Percentiles rank a stretch among this genome's conserved stretches.
Conservation (phyloP, 441 rosid species). For the Croton laevigatus region DNA sequence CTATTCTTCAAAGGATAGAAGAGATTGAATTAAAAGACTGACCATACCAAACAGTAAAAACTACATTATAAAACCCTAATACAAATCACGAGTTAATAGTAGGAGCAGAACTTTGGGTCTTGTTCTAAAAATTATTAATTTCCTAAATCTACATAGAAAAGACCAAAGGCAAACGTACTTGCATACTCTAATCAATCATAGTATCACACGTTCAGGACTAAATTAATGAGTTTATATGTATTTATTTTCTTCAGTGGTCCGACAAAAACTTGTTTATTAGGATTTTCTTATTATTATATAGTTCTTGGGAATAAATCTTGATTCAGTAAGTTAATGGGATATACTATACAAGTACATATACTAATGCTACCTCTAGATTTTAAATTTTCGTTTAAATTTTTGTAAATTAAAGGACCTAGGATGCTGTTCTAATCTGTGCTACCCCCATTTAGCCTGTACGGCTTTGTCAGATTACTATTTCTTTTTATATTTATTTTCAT, state of each 20-base stretch:
- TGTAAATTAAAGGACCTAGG: slow-evolving; percentile 40
- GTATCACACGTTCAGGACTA: slow-evolving; percentile 16
- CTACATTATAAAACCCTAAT: slow-evolving; percentile 8
- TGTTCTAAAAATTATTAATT: too few species aligned
- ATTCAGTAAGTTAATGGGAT: slow-evolving; percentile 16
- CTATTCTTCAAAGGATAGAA: not conserved
- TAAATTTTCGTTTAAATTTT: not conserved
- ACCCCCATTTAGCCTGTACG: slow-evolving; percentile 39
- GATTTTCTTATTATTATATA: slow-evolving; percentile 2
- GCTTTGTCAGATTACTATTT: slow-evolving; percentile 29
- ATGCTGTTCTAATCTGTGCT: slow-evolving; percentile 58
- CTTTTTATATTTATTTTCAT: not conserved
- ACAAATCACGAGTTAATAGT: slow-evolving; percentile 31
- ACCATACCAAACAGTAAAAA: not conserved
- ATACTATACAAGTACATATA: slow-evolving; percentile 2
- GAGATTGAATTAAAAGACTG: not conserved
- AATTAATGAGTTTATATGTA: not conserved
- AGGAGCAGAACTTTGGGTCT: slow-evolving; percentile 6
- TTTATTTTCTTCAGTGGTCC: slow-evolving; percentile 9
- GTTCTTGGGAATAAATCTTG: slow-evolving; percentile 16
- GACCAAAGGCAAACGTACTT: slow-evolving; percentile 16
- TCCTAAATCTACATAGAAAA: slow-evolving; percentile 4
- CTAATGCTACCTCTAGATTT: not conserved
- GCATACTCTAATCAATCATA: slow-evolving; percentile 7
- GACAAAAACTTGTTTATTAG: slow-evolving; percentile 19